Base-by-base conservation (phyloP, 768 basidiomycete species). In the Cyclocybe cylindracea region DNA sequence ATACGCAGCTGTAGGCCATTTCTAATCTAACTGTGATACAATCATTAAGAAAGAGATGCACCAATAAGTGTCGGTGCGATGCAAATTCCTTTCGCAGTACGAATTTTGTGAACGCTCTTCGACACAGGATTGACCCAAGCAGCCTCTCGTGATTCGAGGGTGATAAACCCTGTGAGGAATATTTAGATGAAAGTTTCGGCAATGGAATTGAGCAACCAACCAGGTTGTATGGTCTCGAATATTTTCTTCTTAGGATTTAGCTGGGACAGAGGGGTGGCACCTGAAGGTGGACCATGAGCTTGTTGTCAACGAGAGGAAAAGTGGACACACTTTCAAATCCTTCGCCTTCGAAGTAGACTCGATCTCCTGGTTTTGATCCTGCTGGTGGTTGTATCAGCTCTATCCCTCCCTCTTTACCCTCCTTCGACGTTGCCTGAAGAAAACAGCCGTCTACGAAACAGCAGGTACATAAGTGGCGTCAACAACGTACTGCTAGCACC, bases 161-260 rank as follows among this genome's bases (percentile, higher is more conserved):
- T 98, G 35, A 79, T 94, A 66, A 99, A 97, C 14, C 87, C 91
- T 86, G 57, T 18, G 40, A 14, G 46, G 14, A 46, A 5, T 41
- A 42, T 46, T 40, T 44, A 57, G 41, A 34, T 48, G 31, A 33
- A 36, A 19, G 39, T 14, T 34, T 10, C 36, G 14, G 6, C 13
- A 38, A 49, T n/a, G 47, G 33, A 31, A 42, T 46, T n/a, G 29
- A 6, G 8, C 19, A 31, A 48, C 63, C 40, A 59, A 87, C 92
- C 89, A 45, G 94, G 94, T 66, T 97, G 97, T 44, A 99, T 84
- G 0, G 94, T 88, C 73, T 99, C 97, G 62, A 98, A 99, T 32
- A 98, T 91, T 75, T 98, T 99, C 78, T 97, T 98, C 75, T 98
- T 99, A 10, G 97, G 97, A 70, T 98, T 98, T 51, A 99, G 77